phyloP scores from a whole-genome alignment of 2,329 filamentous ascomycete species.

The Arthrobotrys musiformis region DNA sequence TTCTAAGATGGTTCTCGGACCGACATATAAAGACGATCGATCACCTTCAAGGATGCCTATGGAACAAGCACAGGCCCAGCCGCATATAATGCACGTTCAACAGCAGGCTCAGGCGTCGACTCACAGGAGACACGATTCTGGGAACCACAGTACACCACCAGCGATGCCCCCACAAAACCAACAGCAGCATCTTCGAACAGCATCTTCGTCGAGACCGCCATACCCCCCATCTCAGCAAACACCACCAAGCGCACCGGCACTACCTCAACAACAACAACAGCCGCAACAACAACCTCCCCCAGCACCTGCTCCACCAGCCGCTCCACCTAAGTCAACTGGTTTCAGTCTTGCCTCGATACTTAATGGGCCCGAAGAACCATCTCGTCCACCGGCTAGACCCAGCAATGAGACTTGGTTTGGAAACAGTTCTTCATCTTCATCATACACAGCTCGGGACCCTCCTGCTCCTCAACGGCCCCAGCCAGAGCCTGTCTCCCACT shows the following conservation, averaged over 20 bases:
- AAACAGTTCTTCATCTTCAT: constrained; percentile 12
- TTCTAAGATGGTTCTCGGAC: constrained; percentile 38
- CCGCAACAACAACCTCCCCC: not conserved
- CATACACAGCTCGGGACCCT: constrained; percentile 33
- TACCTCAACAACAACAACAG: constrained; percentile 3
- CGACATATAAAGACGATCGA: constrained; percentile 41
- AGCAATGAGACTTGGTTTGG: constrained; percentile 40
- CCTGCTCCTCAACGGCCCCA: constrained; percentile 30
- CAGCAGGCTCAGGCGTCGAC: constrained; percentile 36
- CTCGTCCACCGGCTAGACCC: constrained; percentile 13
- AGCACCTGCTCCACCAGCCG: constrained; percentile 22
- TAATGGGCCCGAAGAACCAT: constrained; percentile 29
- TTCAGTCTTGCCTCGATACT: constrained; percentile 47
- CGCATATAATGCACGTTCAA: constrained; percentile 38
- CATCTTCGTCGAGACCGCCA: constrained; percentile 9
- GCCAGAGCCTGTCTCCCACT: constrained; percentile 48
- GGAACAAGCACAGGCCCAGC: constrained; percentile 27
- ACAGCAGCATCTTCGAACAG: constrained; percentile 21
- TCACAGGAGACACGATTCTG: constrained; percentile 52
- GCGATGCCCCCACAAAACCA: constrained; percentile 11
- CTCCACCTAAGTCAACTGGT: constrained; percentile 21
- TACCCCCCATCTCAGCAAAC: constrained; percentile 15
- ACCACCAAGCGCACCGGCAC: constrained; percentile 5
- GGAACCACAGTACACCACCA: constrained; percentile 18
- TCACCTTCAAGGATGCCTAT: constrained; percentile 44